Percentiles rank a stretch among this genome's conserved stretches.
Evolutionary conservation across 345 rosid species (phyloP).

Genomic region (Chamaenerion angustifolium): DNA sequence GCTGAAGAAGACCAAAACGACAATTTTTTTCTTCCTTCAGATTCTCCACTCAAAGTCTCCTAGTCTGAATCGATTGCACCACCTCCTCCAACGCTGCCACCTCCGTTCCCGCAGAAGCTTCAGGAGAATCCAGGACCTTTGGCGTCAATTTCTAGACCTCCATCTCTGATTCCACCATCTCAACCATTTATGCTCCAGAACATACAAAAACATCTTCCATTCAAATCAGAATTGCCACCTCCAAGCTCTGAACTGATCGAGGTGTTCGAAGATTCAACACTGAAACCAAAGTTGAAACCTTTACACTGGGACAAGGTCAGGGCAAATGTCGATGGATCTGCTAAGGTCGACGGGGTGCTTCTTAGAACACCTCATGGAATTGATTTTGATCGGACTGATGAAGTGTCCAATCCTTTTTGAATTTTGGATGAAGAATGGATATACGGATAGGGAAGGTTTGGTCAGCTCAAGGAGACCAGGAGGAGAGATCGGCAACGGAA

Average conservation of each 20-base stretch:
- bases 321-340: no score
- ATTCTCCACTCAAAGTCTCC: no score
- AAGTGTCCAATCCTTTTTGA: no score
- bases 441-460: no score
- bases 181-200: constrained; percentile 51
- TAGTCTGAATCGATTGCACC: constrained; percentile 13
- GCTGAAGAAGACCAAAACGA: constrained; percentile 4
- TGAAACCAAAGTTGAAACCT: constrained; percentile 67
- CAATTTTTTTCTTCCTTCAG: constrained; percentile 16
- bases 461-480: no score
- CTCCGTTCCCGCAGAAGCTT: constrained; percentile 19
- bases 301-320: constrained; percentile 95
- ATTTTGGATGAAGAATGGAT: no score
- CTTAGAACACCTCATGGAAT: no score
- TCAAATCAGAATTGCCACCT: constrained; percentile 17
- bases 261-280: constrained; percentile 20
- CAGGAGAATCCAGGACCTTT: constrained; percentile 21
- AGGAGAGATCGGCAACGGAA: no score
- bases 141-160: constrained; percentile 38
- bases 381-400: no score
- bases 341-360: no score
- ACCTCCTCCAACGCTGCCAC: constrained; percentile 21
- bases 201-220: constrained; percentile 16
- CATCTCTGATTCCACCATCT: constrained; percentile 47
- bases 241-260: constrained; percentile 16